A percentile compares a stretch with the other conserved stretches of the same genome.
These are phyloP conservation scores for Camellia oleifera DNA, from an alignment of 179 eudicot genomes.

Conservation along the genomic window DNA sequence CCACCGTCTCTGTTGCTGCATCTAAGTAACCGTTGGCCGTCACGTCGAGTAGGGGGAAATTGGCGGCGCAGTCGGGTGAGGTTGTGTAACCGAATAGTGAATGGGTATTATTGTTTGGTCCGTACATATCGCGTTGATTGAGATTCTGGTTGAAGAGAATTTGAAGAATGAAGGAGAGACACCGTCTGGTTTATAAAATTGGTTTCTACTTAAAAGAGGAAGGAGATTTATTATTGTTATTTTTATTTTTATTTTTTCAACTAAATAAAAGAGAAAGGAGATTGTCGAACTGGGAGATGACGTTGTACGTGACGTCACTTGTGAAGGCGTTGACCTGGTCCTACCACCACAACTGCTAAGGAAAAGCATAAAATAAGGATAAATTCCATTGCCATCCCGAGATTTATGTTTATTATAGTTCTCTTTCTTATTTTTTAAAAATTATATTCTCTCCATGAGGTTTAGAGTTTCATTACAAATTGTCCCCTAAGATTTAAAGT, in stretches of 20 bases:
- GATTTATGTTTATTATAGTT: no score
- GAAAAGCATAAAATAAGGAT: no score
- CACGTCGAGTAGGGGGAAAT: constrained; percentile 24
- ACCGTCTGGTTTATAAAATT: neutral
- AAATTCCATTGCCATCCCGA: no score
- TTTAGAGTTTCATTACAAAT: no score
- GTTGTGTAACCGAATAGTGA: constrained; percentile 24
- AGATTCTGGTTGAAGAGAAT: neutral
- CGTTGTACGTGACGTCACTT: constrained; percentile 9
- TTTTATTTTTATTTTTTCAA: no score
- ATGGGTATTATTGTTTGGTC: constrained; percentile 24
- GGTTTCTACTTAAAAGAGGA: neutral
- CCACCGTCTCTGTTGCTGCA: constrained; percentile 6
- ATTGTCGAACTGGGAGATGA: neutral
- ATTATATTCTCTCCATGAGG: no score
- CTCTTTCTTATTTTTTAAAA: no score
- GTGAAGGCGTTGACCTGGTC: constrained; percentile 14
- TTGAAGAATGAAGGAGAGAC: neutral
- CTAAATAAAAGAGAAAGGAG: neutral
- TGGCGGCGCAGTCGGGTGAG: constrained; percentile 26
- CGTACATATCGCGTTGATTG: constrained; percentile 45
- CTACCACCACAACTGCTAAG: no score
- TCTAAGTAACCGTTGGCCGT: constrained; percentile 31
- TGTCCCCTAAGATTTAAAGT: no score
- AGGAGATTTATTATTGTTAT: no score